Evolutionary conservation across 495 filamentous ascomycete genomes (phyloP).

Genomic region (Podospora australis): DNA sequence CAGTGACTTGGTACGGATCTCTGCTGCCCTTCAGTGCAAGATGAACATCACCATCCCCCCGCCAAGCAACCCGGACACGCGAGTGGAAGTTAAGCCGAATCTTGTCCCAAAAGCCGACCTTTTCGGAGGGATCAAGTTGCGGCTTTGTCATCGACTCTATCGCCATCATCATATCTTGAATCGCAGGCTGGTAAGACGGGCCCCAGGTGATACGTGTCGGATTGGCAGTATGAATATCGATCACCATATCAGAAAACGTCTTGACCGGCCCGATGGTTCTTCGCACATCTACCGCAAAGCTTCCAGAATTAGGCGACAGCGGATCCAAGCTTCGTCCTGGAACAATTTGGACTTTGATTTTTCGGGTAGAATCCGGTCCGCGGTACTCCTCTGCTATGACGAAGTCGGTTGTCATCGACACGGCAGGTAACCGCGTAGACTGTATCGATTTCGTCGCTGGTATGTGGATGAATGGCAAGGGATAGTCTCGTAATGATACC

Average conservation of each 20-base stretch:
- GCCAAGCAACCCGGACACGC: slow-evolving; percentile 82
- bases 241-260: slow-evolving; percentile 83
- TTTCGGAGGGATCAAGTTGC: slow-evolving; percentile 86
- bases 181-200: slow-evolving; percentile 93
- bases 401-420: slow-evolving; percentile 84
- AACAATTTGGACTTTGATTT: slow-evolving; percentile 78
- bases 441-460: slow-evolving; percentile 75
- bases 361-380: slow-evolving; percentile 66
- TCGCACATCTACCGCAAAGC: slow-evolving; percentile 78
- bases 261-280: slow-evolving; percentile 93
- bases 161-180: slow-evolving; percentile 99
- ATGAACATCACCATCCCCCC: slow-evolving; percentile 92
- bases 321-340: slow-evolving; percentile 49
- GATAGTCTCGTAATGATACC: slow-evolving; percentile 83
- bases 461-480: slow-evolving; percentile 84
- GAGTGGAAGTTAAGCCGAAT: slow-evolving; percentile 93
- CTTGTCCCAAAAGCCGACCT: slow-evolving; percentile 98
- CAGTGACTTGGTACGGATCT: slow-evolving; percentile 90
- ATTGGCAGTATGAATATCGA: slow-evolving; percentile 87
- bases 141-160: slow-evolving; percentile 96
- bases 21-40: slow-evolving; percentile 86
- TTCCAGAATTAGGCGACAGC: slow-evolving; percentile 43
- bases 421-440: slow-evolving; percentile 69
- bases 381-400: slow-evolving; percentile 93
- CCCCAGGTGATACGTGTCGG: slow-evolving; percentile 95